Evolutionary conservation across 208 protist genomes (phyloP), one percentile per base, ranked within the genome.

Genomic region (Acanthamoeba sp.): DNA sequence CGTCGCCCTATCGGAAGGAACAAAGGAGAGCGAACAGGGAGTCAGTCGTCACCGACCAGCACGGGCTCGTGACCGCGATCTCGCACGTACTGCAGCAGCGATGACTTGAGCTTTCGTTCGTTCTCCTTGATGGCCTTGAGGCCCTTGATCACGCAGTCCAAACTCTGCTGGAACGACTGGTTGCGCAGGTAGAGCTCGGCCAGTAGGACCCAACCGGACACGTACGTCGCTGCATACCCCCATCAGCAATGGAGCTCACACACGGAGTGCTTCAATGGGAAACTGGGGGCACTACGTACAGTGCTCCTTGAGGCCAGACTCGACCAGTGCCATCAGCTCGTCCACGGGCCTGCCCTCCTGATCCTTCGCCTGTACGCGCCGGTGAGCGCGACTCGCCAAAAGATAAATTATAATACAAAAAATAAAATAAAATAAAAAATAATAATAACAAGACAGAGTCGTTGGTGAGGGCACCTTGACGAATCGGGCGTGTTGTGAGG

Each of bases 131-230:
- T 87, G 22, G 78, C 42, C 78, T 59, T n/a, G 29, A 87, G 27
- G 5, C 78, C 78, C 78, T 87, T 87, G 78, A 45, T 59, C 48
- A 87, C 78, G 45, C 78, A 87, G 12, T 87, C 78, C 12, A 29
- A 6, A 12, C 78, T 87, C 45, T 87, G 78, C 22, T 87, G 78
- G n/a, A 87, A 59, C 2, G 78, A 87, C 29, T 87, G 78, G 10
- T 59, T 87, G 45, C 78, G 78, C 38, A 87, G 45, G 32, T 87
- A 38, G 7, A 87, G 78, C 78, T 87, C 78, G 27, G 78, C 78
- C 38, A 87, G 78, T 24, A 87, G n/a, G 4, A 87, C n/a, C 78
- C 78, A 87, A 38, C 78, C 78, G 20, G 78, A 59, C 29, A 59
- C 78, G 12, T 36, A 87, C 45, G 78, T 59, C 10, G 78, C 78